Conservation (phyloP, 2,329 filamentous ascomycete species). For the Stagonosporopsis rhizophila region DNA sequence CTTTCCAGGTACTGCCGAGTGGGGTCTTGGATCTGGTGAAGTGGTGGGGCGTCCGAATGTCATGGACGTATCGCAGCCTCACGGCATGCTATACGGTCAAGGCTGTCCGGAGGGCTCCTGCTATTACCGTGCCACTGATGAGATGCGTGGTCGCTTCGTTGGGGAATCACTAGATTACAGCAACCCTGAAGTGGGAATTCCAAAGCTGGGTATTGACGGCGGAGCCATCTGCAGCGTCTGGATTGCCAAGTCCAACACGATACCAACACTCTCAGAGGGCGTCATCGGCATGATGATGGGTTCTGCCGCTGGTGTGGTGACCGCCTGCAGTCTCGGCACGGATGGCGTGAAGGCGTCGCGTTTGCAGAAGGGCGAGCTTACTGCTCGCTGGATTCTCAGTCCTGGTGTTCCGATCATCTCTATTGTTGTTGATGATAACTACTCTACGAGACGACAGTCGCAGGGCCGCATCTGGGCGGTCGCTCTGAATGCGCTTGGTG, state of each 20-base stretch:
- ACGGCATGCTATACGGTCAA: slow-evolving; percentile 84
- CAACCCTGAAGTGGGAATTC: slow-evolving; percentile 74
- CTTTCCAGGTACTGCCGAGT: slow-evolving; percentile 74
- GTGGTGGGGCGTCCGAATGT: slow-evolving; percentile 79
- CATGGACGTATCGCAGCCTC: slow-evolving; percentile 88
- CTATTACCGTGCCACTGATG: slow-evolving; percentile 77
- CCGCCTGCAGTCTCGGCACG: slow-evolving; percentile 77
- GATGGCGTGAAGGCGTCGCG: slow-evolving; percentile 66
- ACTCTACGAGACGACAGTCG: slow-evolving; percentile 72
- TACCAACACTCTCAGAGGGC: slow-evolving; percentile 76
- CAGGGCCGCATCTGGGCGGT: slow-evolving; percentile 85
- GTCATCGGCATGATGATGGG: slow-evolving; percentile 83
- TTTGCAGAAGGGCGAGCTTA: slow-evolving; percentile 76
- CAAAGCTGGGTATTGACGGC: slow-evolving; percentile 71
- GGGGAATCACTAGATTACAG: slow-evolving; percentile 66
- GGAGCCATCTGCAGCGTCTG: slow-evolving; percentile 82
- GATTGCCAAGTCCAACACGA: slow-evolving; percentile 81
- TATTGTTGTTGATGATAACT: slow-evolving; percentile 83
- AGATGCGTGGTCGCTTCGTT: slow-evolving; percentile 79
- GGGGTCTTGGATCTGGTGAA: slow-evolving; percentile 79
- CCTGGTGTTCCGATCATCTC: slow-evolving; percentile 91
- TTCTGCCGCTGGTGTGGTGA: slow-evolving; percentile 82
- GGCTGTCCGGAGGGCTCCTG: slow-evolving; percentile 82
- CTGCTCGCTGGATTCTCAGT: slow-evolving; percentile 86
- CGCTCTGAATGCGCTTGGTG: slow-evolving; percentile 90